A percentile compares a stretch with the other conserved stretches of the same genome.
phyloP scores from a whole-genome alignment of 257 asterid genomes.

The Ilex asprella region DNA sequence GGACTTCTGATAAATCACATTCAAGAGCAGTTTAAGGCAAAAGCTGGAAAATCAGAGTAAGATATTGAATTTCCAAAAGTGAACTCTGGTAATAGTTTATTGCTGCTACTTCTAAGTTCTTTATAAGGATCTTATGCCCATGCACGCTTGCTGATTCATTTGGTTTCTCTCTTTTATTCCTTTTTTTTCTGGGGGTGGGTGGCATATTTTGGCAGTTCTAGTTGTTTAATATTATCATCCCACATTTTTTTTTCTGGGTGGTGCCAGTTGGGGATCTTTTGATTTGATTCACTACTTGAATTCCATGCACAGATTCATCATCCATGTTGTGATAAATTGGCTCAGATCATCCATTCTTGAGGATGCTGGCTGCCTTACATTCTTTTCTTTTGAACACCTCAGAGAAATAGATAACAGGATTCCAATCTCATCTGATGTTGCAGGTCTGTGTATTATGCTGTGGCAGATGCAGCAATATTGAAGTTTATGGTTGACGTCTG shows the following conservation, averaged over 20 bases:
- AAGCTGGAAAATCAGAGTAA: constrained; percentile 94
- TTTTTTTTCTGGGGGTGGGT: background rate
- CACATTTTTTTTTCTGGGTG: too few relatives aligned
- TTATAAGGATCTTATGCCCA: too few relatives aligned
- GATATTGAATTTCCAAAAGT: constrained; percentile 21
- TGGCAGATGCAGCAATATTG: constrained; percentile 83
- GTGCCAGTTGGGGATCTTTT: background rate
- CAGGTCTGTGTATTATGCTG: constrained; percentile 75
- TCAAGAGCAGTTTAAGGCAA: constrained; percentile 93
- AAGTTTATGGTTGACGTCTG: constrained; percentile 97
- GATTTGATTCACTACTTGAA: too few relatives aligned
- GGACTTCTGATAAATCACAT: constrained; percentile 82
- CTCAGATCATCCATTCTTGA: too few relatives aligned
- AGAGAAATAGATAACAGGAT: background rate
- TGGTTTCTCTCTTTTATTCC: background rate
- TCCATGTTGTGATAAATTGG: too few relatives aligned
- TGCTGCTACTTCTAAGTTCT: too few relatives aligned
- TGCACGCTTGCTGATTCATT: background rate
- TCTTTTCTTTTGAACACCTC: background rate
- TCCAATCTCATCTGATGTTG: constrained; percentile 17
- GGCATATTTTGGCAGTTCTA: too few relatives aligned
- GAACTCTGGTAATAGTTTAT: constrained; percentile 4
- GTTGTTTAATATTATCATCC: too few relatives aligned
- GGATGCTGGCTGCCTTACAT: too few relatives aligned
- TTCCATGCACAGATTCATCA: too few relatives aligned